Base-by-base conservation (phyloP, 176 grass and related monocot species). In the Aegilops speltoides region DNA sequence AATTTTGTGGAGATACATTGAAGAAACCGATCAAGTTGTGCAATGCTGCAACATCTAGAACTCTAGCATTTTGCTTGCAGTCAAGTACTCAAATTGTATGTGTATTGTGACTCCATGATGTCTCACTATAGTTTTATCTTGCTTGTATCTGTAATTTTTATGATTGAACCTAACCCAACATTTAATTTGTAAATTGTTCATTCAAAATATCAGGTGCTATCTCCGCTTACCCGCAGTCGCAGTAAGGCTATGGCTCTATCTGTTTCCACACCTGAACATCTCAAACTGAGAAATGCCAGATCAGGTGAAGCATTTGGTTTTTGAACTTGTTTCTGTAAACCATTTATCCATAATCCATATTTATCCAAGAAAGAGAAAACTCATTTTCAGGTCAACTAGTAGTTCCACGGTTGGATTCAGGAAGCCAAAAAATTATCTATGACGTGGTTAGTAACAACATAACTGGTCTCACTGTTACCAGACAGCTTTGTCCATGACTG, bases 301-400 rank as follows among this genome's bases (percentile, higher is more conserved):
- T 77, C 62, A 82, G 79, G 71, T 82, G 19, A 87, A 72, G 19
- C 80, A 25, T 86, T 80, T 41, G 17, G 17, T 17, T 67, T 77
- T 68, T 72, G 76, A 46, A 73, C 13, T 85, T 48, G 52, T 26
- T 80, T 66, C 19, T 33, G 16, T 23, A 59, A 69, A 83, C 33
- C 48, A 69, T 78, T 77, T 59, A 50, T 50, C 46, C 46, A 52
- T 67, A 76, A 50, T 50, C 46, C 46, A 52, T 67, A 76, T 76
- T 79, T 34, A 82, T 32, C 31, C 6, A 88, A 68, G 32, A 77
- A 41, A 73, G 11, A 38, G 34, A 13, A 59, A 80, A 64, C 17
- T 62, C 28, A 23, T 59, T 68, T 88, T 82, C 86, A 88, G 79
- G 86, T 68, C 79, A 81, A 50, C 43, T 83, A 50, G 82, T 83